Conservation (phyloP, 2,329 filamentous ascomycete genomes). For the Trichophyton simii region DNA sequence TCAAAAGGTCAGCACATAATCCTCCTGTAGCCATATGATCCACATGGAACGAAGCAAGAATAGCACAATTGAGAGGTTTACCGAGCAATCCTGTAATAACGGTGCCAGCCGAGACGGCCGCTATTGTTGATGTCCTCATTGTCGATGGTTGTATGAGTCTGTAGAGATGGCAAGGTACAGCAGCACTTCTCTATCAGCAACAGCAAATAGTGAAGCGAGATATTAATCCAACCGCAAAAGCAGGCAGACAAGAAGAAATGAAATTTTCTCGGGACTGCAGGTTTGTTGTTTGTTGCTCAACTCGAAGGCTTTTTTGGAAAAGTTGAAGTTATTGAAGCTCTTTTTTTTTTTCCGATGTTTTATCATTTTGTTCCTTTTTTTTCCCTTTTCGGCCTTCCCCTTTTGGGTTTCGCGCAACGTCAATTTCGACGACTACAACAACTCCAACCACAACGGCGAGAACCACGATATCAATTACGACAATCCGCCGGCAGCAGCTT, state of each 20-base stretch:
- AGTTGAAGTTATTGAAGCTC: not conserved
- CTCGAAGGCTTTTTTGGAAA: not conserved
- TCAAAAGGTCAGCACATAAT: not conserved
- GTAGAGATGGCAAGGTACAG: not conserved
- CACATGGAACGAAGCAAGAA: not conserved
- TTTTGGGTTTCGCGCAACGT: constrained; percentile 2
- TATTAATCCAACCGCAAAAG: not conserved
- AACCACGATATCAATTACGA: not conserved
- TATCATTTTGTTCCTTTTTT: not conserved
- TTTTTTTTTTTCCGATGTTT: not conserved
- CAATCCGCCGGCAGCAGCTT: not conserved
- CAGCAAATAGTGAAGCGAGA: not conserved
- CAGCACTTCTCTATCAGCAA: not conserved
- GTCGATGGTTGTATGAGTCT: constrained; percentile 14
- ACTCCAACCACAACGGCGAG: not conserved
- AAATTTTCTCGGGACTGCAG: not conserved
- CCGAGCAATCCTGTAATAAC: constrained; percentile 45
- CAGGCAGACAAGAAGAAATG: not conserved
- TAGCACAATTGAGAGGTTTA: constrained; percentile 19
- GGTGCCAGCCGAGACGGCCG: constrained; percentile 46
- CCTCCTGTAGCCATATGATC: constrained; percentile 8
- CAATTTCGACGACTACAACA: not conserved
- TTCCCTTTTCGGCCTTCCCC: not conserved
- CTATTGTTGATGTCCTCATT: constrained; percentile 46
- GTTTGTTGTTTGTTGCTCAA: not conserved